Conservation (phyloP, 2,329 filamentous ascomycete genomes). For the Cordyceps tenuipes region DNA sequence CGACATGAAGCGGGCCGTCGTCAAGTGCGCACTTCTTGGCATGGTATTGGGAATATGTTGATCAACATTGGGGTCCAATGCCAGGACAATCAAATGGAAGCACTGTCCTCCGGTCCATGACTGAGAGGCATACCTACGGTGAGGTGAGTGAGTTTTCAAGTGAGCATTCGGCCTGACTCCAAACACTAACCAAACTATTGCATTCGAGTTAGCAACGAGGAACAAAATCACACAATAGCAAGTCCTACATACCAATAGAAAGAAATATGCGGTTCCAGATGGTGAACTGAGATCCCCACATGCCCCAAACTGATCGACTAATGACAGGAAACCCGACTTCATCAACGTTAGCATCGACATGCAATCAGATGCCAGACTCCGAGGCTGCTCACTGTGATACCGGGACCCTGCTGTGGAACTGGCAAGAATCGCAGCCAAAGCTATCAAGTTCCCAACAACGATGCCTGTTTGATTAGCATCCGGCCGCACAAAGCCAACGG, state of each 20-base stretch:
- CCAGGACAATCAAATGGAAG: constrained; percentile 36
- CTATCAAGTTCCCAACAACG: constrained; percentile 30
- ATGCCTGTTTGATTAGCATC: constrained; percentile 19
- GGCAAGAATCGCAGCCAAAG: constrained; percentile 29
- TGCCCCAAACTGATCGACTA: constrained; percentile 30
- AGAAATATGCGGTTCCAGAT: constrained; percentile 35
- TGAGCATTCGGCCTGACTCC: background rate
- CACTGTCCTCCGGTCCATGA: constrained; percentile 40
- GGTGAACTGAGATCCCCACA: constrained; percentile 34
- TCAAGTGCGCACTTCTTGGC: constrained; percentile 33
- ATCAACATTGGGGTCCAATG: constrained; percentile 36
- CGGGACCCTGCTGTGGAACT: constrained; percentile 35
- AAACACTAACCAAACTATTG: constrained; percentile 19
- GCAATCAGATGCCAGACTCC: background rate
- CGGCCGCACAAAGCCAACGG: background rate
- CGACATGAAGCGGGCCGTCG: constrained; percentile 33
- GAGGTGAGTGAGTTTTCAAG: background rate
- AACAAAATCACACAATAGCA: background rate
- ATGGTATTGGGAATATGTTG: constrained; percentile 34
- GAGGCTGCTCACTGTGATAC: constrained; percentile 28
- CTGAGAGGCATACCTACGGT: constrained; percentile 33
- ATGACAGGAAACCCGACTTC: constrained; percentile 32
- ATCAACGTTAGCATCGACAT: background rate
- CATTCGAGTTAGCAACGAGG: constrained; percentile 1
- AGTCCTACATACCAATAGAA: constrained; percentile 26